Percentiles rank a stretch among this genome's conserved stretches.
Conservation (phyloP, 306 rosid genomes). For the Prunus mume region DNA sequence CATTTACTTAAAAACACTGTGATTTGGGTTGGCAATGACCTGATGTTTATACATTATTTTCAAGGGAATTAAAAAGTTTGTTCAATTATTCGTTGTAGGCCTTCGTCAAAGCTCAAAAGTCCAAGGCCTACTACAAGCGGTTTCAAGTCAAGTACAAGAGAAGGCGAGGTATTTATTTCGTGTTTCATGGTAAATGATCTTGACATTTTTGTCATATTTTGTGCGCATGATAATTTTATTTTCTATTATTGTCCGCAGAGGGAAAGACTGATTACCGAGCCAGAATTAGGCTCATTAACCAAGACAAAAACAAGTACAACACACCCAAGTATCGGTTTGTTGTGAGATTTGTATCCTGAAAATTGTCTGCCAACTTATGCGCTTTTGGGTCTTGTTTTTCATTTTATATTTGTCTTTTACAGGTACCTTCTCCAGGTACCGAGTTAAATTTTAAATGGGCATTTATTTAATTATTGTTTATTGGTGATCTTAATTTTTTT, state of each 20-base stretch:
- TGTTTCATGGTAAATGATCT: neutral
- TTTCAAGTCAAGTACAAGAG: conserved; percentile 85
- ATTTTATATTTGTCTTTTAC: neutral
- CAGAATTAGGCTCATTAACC: conserved; percentile 81
- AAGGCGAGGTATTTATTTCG: conserved; percentile 59
- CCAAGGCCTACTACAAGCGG: conserved; percentile 71
- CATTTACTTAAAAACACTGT: neutral
- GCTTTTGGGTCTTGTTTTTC: neutral
- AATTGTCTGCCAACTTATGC: neutral
- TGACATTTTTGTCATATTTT: neutral
- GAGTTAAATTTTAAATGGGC: neutral
- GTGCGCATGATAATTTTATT: neutral
- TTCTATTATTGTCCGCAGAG: conserved; percentile 35
- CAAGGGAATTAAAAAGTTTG: neutral
- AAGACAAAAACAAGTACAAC: conserved; percentile 87
- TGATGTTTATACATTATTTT: neutral
- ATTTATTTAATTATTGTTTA: neutral
- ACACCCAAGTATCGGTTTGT: conserved; percentile 84
- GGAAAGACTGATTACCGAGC: conserved; percentile 94
- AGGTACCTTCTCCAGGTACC: neutral
- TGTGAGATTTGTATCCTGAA: conserved; percentile 79
- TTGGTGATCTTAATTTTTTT: neutral
- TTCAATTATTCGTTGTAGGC: conserved; percentile 26
- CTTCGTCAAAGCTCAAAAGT: conserved; percentile 60
- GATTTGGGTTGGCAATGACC: neutral